Evolutionary conservation across 2,329 filamentous ascomycete species (phyloP).

Genomic region (Niveomyces coronatus): DNA sequence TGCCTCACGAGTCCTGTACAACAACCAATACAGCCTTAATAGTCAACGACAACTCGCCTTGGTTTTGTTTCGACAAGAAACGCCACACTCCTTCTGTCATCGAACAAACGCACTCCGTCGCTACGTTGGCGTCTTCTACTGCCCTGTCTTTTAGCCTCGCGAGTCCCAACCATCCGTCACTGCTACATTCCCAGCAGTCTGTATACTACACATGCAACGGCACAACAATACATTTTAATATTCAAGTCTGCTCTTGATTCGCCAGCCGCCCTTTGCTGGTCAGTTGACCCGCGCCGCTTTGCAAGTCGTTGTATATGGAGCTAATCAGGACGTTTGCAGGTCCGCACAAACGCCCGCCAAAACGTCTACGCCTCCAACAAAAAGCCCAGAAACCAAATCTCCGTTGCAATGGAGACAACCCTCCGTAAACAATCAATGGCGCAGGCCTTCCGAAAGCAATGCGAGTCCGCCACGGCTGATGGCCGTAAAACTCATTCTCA

Average conservation of each 20-base stretch:
- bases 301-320: no score
- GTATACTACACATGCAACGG: conserved; percentile 11
- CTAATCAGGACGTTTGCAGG: no score
- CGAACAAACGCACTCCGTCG: background rate
- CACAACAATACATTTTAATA: conserved; percentile 9
- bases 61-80: conserved; percentile 1
- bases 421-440: conserved; percentile 49
- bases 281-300: background rate
- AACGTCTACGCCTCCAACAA: conserved; percentile 22
- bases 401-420: conserved; percentile 51
- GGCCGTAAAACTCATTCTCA: conserved; percentile 64
- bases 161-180: background rate
- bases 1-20: conserved; percentile 20
- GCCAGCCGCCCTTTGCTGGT: conserved; percentile 4
- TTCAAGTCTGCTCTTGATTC: conserved; percentile 2
- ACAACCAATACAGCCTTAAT: conserved; percentile 13
- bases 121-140: background rate
- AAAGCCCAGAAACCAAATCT: conserved; percentile 10
- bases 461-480: conserved; percentile 63
- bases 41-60: conserved; percentile 13
- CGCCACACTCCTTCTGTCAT: conserved; percentile 6
- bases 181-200: conserved; percentile 3
- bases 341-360: no score
- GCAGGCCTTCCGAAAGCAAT: conserved; percentile 82
- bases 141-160: background rate